Evolutionary conservation across 1,139 yeast species (phyloP).

Genomic region (Meyerozyma athensensis): DNA sequence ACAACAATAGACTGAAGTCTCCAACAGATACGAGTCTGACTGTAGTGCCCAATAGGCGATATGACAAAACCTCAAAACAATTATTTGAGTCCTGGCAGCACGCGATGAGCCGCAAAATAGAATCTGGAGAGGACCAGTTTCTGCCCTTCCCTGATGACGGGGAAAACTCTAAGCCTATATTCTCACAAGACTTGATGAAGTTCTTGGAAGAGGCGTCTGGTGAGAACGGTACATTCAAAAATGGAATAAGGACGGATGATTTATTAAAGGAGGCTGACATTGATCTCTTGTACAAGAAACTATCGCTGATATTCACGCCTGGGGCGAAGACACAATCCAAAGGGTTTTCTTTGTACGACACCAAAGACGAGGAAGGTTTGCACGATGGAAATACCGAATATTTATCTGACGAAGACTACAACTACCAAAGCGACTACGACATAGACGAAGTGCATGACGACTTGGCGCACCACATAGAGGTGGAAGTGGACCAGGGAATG

Average conservation of each 20-base stretch:
- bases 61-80: neutral
- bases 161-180: slow-evolving; percentile 19
- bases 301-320: slow-evolving; percentile 21
- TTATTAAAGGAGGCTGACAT: slow-evolving; percentile 29
- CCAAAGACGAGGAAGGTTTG: slow-evolving; percentile 39
- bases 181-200: slow-evolving; percentile 28
- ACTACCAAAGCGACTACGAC: slow-evolving; percentile 35
- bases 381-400: slow-evolving; percentile 28
- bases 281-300: slow-evolving; percentile 27
- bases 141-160: slow-evolving; percentile 29
- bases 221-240: neutral
- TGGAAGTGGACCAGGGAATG: slow-evolving; percentile 33
- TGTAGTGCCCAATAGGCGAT: neutral
- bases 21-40: neutral
- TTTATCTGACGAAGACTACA: slow-evolving; percentile 15
- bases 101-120: slow-evolving; percentile 25
- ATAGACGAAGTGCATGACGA: slow-evolving; percentile 30
- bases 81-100: slow-evolving; percentile 34
- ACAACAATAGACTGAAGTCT: neutral
- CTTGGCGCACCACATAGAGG: slow-evolving; percentile 37
- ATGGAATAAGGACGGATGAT: slow-evolving; percentile 10
- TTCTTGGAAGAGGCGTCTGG: slow-evolving; percentile 24
- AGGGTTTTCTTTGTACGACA: slow-evolving; percentile 37
- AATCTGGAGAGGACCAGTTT: slow-evolving; percentile 20
- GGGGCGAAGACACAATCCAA: slow-evolving; percentile 11